phyloP scores from a whole-genome alignment of 2,329 filamentous ascomycete species.

The Apiospora malaysiana region DNA sequence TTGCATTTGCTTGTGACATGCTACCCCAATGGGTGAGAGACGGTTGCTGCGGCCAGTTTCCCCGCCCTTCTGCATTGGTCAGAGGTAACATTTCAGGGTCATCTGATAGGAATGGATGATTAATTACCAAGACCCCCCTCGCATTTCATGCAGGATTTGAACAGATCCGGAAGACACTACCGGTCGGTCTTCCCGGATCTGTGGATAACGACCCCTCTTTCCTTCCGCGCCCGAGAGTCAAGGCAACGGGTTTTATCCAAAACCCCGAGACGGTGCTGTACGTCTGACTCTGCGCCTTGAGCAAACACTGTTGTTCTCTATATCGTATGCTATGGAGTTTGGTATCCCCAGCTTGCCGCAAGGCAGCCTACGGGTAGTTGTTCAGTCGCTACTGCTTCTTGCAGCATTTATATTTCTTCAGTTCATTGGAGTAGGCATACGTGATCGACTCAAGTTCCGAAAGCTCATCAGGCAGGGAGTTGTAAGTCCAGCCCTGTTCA shows the following conservation, averaged over 20 bases:
- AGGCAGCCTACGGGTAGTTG: not conserved
- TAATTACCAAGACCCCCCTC: not conserved
- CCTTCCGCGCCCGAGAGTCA: not conserved
- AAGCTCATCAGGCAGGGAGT: not conserved
- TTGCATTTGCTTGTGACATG: too few species aligned
- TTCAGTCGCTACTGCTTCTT: not conserved
- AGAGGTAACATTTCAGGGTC: not conserved
- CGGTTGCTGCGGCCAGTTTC: too few species aligned
- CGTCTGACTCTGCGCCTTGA: not conserved
- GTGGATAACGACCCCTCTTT: conserved; percentile 8
- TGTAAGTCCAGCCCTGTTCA: not conserved
- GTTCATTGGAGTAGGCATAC: not conserved
- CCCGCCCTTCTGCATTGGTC: too few species aligned
- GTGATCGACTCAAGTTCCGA: not conserved
- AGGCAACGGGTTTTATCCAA: too few species aligned
- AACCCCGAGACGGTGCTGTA: not conserved
- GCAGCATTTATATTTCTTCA: not conserved
- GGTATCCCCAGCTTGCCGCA: not conserved
- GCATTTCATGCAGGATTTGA: not conserved
- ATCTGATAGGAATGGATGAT: not conserved
- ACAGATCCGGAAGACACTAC: not conserved
- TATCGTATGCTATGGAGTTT: not conserved
- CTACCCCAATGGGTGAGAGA: too few species aligned
- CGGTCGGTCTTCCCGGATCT: not conserved
- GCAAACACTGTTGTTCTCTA: not conserved